Evolutionary conservation across 768 basidiomycete species (phyloP).

Genomic region (Tremella mesenterica): DNA sequence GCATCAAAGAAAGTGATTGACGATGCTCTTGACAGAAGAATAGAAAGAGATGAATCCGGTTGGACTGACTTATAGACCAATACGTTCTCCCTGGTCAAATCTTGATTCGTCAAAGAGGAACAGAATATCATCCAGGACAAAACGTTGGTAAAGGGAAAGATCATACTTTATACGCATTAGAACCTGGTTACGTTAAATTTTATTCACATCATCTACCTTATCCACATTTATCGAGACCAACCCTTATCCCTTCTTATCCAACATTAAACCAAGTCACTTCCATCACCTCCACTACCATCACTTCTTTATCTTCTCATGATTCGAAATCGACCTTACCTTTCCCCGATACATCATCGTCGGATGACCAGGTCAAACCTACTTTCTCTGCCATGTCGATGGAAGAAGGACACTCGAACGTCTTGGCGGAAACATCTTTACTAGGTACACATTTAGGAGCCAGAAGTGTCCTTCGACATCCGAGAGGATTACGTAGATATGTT

Average conservation of each 20-base stretch:
- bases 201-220: slow-evolving; percentile 50
- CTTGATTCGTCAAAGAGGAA: slow-evolving; percentile 88
- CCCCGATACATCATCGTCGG: too few relatives aligned
- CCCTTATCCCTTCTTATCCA: too few relatives aligned
- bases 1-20: too few relatives aligned
- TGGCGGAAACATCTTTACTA: too few relatives aligned
- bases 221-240: slow-evolving; percentile 14
- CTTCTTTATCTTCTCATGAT: slow-evolving; percentile 51
- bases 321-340: too few relatives aligned
- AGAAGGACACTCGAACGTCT: too few relatives aligned
- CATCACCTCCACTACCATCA: background rate
- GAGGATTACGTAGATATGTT: slow-evolving; percentile 45
- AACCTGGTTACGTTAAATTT: slow-evolving; percentile 88
- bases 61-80: slow-evolving; percentile 61
- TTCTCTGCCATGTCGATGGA: slow-evolving; percentile 54
- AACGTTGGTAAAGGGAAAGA: slow-evolving; percentile 88
- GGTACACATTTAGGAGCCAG: too few relatives aligned
- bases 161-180: slow-evolving; percentile 83
- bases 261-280: slow-evolving; percentile 11
- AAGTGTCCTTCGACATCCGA: slow-evolving; percentile 49
- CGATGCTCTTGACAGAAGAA: too few relatives aligned
- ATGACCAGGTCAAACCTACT: too few relatives aligned
- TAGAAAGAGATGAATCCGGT: too few relatives aligned
- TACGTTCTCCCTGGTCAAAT: slow-evolving; percentile 90
- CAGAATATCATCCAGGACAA: slow-evolving; percentile 85